A percentile compares a stretch with the other conserved stretches of the same genome.
Conservation (phyloP, 2,329 filamentous ascomycete species). For the Parastagonospora nodorum region DNA sequence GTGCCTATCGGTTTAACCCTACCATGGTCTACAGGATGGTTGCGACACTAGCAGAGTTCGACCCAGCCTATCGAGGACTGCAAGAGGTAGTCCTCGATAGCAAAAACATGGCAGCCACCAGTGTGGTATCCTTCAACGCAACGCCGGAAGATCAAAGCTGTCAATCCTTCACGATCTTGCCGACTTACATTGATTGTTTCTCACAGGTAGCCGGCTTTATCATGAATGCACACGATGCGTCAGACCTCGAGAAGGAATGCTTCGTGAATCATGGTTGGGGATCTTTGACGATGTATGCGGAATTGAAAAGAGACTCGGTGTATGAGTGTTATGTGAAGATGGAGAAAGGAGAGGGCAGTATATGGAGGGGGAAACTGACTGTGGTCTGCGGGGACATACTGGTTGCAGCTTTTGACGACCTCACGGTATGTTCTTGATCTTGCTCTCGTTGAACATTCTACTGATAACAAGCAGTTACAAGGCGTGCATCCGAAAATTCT, state of each 20-base stretch:
- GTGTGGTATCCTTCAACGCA: slow-evolving; percentile 9
- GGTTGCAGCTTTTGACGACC: slow-evolving; percentile 6
- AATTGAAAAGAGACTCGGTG: slow-evolving; percentile 6
- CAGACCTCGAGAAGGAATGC: slow-evolving; percentile 13
- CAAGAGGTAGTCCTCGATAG: slow-evolving; percentile 21
- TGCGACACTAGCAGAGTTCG: slow-evolving; percentile 14
- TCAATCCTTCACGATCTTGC: slow-evolving; percentile 13
- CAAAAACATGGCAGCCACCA: slow-evolving; percentile 15
- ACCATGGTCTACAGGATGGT: slow-evolving; percentile 1
- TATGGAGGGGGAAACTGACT: slow-evolving; percentile 12
- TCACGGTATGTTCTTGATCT: not conserved
- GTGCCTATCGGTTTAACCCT: slow-evolving; percentile 10
- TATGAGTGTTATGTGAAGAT: slow-evolving; percentile 14
- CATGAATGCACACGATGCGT: slow-evolving; percentile 21
- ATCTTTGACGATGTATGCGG: slow-evolving; percentile 14
- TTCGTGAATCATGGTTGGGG: slow-evolving; percentile 29
- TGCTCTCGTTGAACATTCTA: not conserved
- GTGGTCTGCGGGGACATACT: slow-evolving; percentile 14
- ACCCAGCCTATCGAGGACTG: slow-evolving; percentile 16
- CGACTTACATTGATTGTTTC: slow-evolving; percentile 17
- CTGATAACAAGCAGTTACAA: not conserved
- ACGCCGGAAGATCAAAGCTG: slow-evolving; percentile 9
- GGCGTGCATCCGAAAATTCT: not conserved
- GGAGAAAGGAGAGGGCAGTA: slow-evolving; percentile 5
- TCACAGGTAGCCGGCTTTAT: slow-evolving; percentile 17